Percentiles rank a stretch among this genome's conserved stretches.
These are phyloP conservation scores for Echeveria elegans DNA, from an alignment of 164 flowering plant species.

Conservation along the genomic window DNA sequence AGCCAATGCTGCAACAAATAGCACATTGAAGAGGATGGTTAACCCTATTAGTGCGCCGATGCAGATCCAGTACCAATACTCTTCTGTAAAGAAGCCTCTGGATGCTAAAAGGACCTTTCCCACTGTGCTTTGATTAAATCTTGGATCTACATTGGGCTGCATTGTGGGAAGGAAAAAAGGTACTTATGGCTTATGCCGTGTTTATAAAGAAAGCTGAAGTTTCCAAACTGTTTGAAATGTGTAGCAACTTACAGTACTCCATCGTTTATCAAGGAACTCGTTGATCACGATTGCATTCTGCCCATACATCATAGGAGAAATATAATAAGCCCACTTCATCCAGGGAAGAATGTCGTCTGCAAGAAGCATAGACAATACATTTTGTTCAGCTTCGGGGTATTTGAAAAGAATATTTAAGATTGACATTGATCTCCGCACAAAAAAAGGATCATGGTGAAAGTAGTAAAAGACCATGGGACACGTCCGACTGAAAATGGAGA, in stretches of 20 bases:
- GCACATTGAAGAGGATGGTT: slow-evolving; percentile 42
- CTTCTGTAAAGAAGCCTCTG: slow-evolving; percentile 38
- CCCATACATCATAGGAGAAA: slow-evolving; percentile 51
- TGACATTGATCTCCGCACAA: not conserved
- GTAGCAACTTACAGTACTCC: slow-evolving; percentile 33
- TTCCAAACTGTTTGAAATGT: not conserved
- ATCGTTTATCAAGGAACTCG: slow-evolving; percentile 52
- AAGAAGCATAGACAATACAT: not conserved
- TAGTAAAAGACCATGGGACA: not conserved
- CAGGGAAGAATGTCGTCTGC: slow-evolving; percentile 45
- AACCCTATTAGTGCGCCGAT: slow-evolving; percentile 40
- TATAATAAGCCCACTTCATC: slow-evolving; percentile 41
- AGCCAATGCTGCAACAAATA: slow-evolving; percentile 41
- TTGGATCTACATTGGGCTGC: slow-evolving; percentile 33
- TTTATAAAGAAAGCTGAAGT: not conserved
- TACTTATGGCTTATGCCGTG: not conserved
- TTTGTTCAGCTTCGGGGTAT: not conserved
- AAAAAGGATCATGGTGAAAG: not conserved
- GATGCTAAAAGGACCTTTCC: slow-evolving; percentile 41
- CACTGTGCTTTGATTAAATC: slow-evolving; percentile 29
- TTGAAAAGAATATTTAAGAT: too few relatives aligned
- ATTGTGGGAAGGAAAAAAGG: not conserved
- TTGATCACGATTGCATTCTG: slow-evolving; percentile 49
- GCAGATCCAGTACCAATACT: slow-evolving; percentile 52
- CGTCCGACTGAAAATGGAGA: not conserved